Conservation (phyloP, 495 filamentous ascomycete genomes). For the Trichoderma erinaceum region DNA sequence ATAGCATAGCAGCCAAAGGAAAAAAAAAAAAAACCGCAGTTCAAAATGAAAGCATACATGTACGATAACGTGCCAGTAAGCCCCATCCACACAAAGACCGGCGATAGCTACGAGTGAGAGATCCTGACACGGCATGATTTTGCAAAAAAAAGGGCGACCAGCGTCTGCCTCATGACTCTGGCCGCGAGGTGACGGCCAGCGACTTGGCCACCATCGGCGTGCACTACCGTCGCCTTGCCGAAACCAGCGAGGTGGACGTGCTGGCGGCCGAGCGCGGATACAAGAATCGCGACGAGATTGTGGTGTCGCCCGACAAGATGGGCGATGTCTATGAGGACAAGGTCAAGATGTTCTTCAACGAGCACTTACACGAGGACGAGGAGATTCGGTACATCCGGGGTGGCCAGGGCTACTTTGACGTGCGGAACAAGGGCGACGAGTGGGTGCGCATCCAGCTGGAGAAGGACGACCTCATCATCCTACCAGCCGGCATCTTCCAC, state of each 20-base stretch:
- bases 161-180: conserved; percentile 82
- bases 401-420: conserved; percentile 89
- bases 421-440: conserved; percentile 61
- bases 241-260: conserved; percentile 57
- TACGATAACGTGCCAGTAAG: conserved; percentile 74
- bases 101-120: neutral
- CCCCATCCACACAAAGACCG: conserved; percentile 19
- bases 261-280: conserved; percentile 74
- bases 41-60: conserved; percentile 73
- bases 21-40: neutral
- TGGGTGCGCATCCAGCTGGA: conserved; percentile 82
- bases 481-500: conserved; percentile 96
- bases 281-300: conserved; percentile 91
- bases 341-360: conserved; percentile 85
- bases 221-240: conserved; percentile 62
- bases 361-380: conserved; percentile 97
- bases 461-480: conserved; percentile 69
- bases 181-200: conserved; percentile 50
- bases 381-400: conserved; percentile 97
- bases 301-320: conserved; percentile 82
- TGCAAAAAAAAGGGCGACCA: conserved; percentile 67
- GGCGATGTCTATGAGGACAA: conserved; percentile 83
- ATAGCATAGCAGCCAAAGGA: neutral
- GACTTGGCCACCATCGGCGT: conserved; percentile 73
- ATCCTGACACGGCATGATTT: neutral